Evolutionary conservation across 2,329 filamentous ascomycete genomes (phyloP), one percentile per base, ranked within the genome.

Genomic region (Fusarium oligoseptatum): DNA sequence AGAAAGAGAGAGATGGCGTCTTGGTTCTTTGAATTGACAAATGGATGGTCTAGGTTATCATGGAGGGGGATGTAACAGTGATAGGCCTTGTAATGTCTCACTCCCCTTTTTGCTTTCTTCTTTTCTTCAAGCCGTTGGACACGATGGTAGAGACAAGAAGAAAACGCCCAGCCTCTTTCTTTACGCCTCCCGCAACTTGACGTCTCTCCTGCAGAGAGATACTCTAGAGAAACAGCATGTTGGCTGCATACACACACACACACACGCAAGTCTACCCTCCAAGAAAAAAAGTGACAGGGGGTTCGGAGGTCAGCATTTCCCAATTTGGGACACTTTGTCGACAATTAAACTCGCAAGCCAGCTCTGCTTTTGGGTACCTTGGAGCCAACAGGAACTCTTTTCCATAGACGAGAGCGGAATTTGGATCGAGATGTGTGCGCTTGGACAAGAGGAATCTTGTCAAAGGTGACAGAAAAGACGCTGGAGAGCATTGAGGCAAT

Each of bases 81-180:
- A 52, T 50, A 72, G 24, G 27, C 43, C 52, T 74, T 68, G 63
- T 48, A 36, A 39, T 37, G 60, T 50, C 32, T 36, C 29, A 34
- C 39, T 72, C 72, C 60, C 57, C 60, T 60, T 36, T 55, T 29
- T 29, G 27, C 27, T 60, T 10, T 29, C 32, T 36, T 60, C 60
- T 64, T 41, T 61, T 69, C 72, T 75, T 72, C 61, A 32, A n/a
- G 43, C 72, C 68, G 68, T 74, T 72, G 65, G 48, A 72, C 72
- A 72, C 68, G 68, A 66, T 65, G 57, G 48, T 52, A 48, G 27
- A 29, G 27, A 29, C 27, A 62, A 62, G 9, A 32, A 60, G n/a
- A 43, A 36, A 11, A 22, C 39, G 60, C 68, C 68, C 72, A 75
- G 61, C 68, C 72, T 68, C 58, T 67, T 60, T 39, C 17, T 43